A percentile compares a stretch with the other conserved stretches of the same genome.
phyloP scores from a whole-genome alignment of 768 basidiomycete species.

The Mycena amicta region DNA sequence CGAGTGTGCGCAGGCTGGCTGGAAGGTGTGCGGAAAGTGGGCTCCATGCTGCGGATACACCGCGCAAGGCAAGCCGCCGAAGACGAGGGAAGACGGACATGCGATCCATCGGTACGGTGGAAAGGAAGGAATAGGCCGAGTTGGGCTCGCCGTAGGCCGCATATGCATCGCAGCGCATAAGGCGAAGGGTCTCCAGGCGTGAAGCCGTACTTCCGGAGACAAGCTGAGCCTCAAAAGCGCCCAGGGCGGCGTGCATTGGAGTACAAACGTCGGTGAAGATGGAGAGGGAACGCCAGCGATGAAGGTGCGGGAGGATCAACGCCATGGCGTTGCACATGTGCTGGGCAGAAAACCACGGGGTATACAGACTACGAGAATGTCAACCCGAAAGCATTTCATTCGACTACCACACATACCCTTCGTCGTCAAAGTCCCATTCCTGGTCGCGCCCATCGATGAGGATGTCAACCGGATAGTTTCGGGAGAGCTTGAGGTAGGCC shows the following conservation, averaged over 20 bases:
- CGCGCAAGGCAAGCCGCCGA: conserved; percentile 51
- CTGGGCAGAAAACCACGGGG: conserved; percentile 41
- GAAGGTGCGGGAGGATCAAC: conserved; percentile 53
- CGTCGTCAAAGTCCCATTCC: conserved; percentile 59
- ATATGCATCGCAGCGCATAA: conserved; percentile 66
- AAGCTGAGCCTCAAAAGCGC: conserved; percentile 42
- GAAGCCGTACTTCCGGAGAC: conserved; percentile 37
- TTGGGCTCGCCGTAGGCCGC: conserved; percentile 50
- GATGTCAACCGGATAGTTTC: conserved; percentile 53
- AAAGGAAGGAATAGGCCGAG: conserved; percentile 39
- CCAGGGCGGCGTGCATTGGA: conserved; percentile 58
- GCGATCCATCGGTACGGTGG: conserved; percentile 22
- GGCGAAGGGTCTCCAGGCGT: conserved; percentile 49
- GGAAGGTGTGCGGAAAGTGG: conserved; percentile 40
- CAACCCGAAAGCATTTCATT: conserved; percentile 16
- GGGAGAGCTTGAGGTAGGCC: conserved; percentile 49
- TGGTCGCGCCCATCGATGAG: conserved; percentile 61
- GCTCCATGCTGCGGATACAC: conserved; percentile 60
- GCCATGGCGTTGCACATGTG: conserved; percentile 50
- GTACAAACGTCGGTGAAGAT: conserved; percentile 60
- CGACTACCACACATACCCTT: conserved; percentile 36
- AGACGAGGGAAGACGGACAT: conserved; percentile 43
- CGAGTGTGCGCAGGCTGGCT: conserved; percentile 37
- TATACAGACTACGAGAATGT: conserved; percentile 25
- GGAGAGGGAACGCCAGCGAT: conserved; percentile 54